Percentiles rank a stretch among this genome's conserved stretches.
These are phyloP conservation scores for Penicillium nordicum DNA, from an alignment of 2,329 filamentous ascomycete genomes.

Conservation along the genomic window DNA sequence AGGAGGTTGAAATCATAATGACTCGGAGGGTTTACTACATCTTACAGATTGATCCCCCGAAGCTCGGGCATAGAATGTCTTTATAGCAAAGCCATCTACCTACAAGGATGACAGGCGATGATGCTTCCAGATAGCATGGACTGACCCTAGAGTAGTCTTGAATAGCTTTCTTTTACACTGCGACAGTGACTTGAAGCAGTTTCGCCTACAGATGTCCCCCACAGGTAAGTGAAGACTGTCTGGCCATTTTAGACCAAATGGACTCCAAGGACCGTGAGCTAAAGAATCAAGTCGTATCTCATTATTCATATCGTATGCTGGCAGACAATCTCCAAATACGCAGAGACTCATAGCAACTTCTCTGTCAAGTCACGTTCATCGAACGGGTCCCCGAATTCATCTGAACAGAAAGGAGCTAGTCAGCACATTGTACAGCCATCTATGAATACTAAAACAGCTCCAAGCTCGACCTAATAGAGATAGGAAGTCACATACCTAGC, in stretches of 20 bases:
- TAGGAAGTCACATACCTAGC: slow-evolving; percentile 37
- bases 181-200: neutral
- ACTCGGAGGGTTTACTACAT: neutral
- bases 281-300: slow-evolving; percentile 22
- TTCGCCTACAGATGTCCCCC: no score
- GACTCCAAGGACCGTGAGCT: neutral
- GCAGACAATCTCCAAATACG: slow-evolving; percentile 1
- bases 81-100: neutral
- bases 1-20: neutral
- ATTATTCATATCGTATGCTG: slow-evolving; percentile 23
- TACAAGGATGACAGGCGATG: neutral
- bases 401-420: slow-evolving; percentile 25
- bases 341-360: slow-evolving; percentile 16
- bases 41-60: neutral
- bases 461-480: neutral
- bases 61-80: neutral
- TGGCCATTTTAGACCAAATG: no score
- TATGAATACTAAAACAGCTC: neutral
- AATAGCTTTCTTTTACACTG: no score
- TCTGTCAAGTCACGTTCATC: slow-evolving; percentile 41
- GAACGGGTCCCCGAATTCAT: slow-evolving; percentile 47
- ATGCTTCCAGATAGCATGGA: neutral
- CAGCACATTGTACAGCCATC: neutral
- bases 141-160: no score
- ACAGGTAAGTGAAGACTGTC: neutral